Evolutionary conservation across 805 yeast species (phyloP).

Genomic region (Suhomyces vadensis): DNA sequence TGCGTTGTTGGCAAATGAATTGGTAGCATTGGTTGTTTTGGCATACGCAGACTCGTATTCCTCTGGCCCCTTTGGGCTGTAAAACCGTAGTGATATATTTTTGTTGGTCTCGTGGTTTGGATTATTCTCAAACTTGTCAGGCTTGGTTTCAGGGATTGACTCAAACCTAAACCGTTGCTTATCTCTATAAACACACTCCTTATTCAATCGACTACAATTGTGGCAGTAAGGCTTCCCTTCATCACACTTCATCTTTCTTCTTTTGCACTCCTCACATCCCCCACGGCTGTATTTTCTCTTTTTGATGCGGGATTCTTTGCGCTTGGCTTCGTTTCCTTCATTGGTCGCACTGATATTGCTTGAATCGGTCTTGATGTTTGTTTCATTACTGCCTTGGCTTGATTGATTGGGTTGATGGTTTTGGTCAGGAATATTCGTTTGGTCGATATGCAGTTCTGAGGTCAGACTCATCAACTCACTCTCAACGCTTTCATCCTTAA

Average conservation of each 20-base stretch:
- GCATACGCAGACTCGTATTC: not conserved
- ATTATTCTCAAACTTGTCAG: not conserved
- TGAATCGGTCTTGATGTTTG: not conserved
- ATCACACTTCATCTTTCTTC: constrained; percentile 47
- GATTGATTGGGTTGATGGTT: no score
- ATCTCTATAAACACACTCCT: constrained; percentile 29
- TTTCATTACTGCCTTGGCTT: no score
- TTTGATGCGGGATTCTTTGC: constrained; percentile 17
- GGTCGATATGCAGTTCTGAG: no score
- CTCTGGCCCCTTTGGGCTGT: not conserved
- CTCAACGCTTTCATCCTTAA: no score
- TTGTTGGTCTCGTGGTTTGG: not conserved
- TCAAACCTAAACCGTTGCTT: constrained; percentile 14
- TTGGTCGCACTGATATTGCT: not conserved
- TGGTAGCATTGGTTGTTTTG: not conserved
- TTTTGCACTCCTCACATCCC: constrained; percentile 46
- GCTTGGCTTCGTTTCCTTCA: not conserved
- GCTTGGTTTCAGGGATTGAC: not conserved
- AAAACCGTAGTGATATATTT: not conserved
- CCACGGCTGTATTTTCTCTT: constrained; percentile 41
- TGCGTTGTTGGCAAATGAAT: not conserved
- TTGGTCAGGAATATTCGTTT: no score
- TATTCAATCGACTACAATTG: constrained; percentile 38
- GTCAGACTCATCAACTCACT: no score
- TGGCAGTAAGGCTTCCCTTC: constrained; percentile 38